Percentiles rank a stretch among this genome's conserved stretches.
These are phyloP conservation scores for Termitomyces sp. DNA, from an alignment of 1,284 basidiomycete genomes.

Conservation along the genomic window DNA sequence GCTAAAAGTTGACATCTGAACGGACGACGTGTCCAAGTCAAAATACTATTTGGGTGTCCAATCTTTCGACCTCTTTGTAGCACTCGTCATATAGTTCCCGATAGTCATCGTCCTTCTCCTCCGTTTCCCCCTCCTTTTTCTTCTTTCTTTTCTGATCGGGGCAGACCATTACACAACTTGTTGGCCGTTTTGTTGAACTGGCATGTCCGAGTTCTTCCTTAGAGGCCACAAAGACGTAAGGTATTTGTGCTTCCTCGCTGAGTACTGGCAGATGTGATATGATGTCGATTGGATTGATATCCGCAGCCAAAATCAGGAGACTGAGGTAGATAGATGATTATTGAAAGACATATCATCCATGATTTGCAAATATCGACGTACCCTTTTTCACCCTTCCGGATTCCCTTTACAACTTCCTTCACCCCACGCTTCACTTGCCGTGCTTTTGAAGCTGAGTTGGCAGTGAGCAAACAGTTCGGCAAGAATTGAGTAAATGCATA, in stretches of 20 bases:
- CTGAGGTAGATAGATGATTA: slow-evolving; percentile 36
- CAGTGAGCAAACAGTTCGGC: slow-evolving; percentile 3
- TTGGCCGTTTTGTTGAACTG: slow-evolving; percentile 96
- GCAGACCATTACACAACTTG: slow-evolving; percentile 94
- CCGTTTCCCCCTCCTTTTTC: slow-evolving; percentile 56
- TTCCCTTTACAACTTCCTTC: slow-evolving; percentile 94
- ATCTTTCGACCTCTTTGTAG: slow-evolving; percentile 77
- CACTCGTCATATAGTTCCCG: slow-evolving; percentile 81
- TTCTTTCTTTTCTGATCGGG: slow-evolving; percentile 75
- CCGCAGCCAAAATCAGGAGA: slow-evolving; percentile 89
- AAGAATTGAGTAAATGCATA: slow-evolving; percentile 26
- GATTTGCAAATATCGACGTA: slow-evolving; percentile 29
- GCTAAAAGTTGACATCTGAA: neutral
- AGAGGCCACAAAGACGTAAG: slow-evolving; percentile 84
- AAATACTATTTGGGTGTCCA: slow-evolving; percentile 70
- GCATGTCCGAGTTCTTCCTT: slow-evolving; percentile 96
- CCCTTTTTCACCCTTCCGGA: slow-evolving; percentile 95
- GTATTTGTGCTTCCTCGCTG: slow-evolving; percentile 91
- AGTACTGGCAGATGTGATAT: slow-evolving; percentile 94
- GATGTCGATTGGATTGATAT: slow-evolving; percentile 98
- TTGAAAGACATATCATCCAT: slow-evolving; percentile 3
- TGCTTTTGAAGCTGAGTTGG: slow-evolving; percentile 74
- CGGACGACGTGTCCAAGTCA: slow-evolving; percentile 36
- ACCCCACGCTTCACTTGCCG: slow-evolving; percentile 93
- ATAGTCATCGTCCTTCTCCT: slow-evolving; percentile 77